Evolutionary conservation across 1,284 basidiomycete genomes (phyloP).

Genomic region (Phellinidium pouzarii): DNA sequence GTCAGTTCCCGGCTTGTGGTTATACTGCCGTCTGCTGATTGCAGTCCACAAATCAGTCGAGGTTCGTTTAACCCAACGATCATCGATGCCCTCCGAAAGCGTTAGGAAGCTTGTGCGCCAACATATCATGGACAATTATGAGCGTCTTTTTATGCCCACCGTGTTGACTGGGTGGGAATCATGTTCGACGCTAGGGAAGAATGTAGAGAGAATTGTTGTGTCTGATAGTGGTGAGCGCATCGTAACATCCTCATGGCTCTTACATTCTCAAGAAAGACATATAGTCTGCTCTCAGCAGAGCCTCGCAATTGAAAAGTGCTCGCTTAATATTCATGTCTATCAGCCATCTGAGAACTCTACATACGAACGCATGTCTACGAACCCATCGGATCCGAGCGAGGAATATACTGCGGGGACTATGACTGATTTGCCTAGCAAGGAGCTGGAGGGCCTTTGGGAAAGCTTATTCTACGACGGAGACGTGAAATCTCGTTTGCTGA

Average conservation of each 20-base stretch:
- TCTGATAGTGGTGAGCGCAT: constrained; percentile 44
- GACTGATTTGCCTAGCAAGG: constrained; percentile 75
- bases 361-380: constrained; percentile 54
- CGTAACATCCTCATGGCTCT: not conserved
- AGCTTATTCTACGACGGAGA: constrained; percentile 87
- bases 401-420: constrained; percentile 83
- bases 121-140: constrained; percentile 54
- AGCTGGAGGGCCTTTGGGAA: constrained; percentile 87
- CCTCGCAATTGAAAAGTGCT: constrained; percentile 50
- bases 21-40: constrained; percentile 11
- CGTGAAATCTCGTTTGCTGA: constrained; percentile 83
- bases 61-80: constrained; percentile 63
- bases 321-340: constrained; percentile 83
- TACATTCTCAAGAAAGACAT: constrained; percentile 29
- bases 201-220: constrained; percentile 75
- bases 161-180: constrained; percentile 70
- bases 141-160: constrained; percentile 58
- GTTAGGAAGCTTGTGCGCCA: constrained; percentile 57
- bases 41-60: constrained; percentile 60
- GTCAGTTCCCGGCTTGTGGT: constrained; percentile 19
- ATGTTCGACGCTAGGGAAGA: constrained; percentile 58
- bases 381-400: constrained; percentile 29
- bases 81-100: constrained; percentile 66
- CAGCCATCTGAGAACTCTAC: constrained; percentile 64
- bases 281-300: constrained; percentile 22